phyloP scores from a whole-genome alignment of 495 filamentous ascomycete species.

The Penicillium salamii region DNA sequence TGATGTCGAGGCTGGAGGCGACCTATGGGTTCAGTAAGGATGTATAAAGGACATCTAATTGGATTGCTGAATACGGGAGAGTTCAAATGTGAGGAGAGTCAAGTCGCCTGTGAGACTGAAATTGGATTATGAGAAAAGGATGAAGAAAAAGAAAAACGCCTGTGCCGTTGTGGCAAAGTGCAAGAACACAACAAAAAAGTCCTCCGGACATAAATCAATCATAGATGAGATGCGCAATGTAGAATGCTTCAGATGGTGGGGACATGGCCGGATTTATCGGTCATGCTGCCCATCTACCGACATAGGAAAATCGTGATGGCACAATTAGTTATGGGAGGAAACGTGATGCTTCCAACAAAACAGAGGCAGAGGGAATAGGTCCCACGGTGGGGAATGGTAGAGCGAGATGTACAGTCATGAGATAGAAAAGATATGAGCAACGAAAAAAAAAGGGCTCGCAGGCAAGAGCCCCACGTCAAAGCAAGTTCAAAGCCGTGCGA shows the following conservation, averaged over 20 bases:
- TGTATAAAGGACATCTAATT: constrained; percentile 1
- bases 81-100: constrained; percentile 5
- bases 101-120: background rate
- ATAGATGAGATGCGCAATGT: constrained; percentile 14
- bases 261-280: constrained; percentile 3
- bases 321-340: constrained; percentile 16
- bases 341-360: background rate
- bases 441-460: constrained; percentile 12
- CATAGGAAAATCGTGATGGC: constrained; percentile 35
- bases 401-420: constrained; percentile 12
- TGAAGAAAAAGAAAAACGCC: background rate
- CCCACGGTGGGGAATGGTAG: background rate
- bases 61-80: background rate
- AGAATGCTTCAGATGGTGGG: constrained; percentile 14
- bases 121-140: constrained; percentile 1
- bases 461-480: background rate
- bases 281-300: constrained; percentile 25
- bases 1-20: constrained; percentile 68
- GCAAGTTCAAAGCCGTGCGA: constrained; percentile 8
- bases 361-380: constrained; percentile 3
- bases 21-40: constrained; percentile 62
- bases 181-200: background rate
- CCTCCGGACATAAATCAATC: constrained; percentile 18
- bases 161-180: constrained; percentile 9
- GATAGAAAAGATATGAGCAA: constrained; percentile 28